Conservation (phyloP, 2,329 filamentous ascomycete species). For the Fonsecaea multimorphosa region DNA sequence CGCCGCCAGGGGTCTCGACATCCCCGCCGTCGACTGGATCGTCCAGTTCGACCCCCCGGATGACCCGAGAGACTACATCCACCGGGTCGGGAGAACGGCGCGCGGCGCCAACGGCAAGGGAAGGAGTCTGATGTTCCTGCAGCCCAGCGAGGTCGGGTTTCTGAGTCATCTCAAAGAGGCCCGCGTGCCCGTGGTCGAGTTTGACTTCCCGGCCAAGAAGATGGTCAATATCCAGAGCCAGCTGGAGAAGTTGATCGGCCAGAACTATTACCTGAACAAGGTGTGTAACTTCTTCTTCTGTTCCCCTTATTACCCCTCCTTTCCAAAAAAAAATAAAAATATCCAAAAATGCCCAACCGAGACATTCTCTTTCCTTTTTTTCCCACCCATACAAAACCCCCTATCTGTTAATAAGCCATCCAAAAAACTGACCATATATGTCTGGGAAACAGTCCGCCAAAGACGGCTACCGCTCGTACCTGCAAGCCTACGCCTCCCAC, state of each 20-base stretch:
- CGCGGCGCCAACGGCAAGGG: slow-evolving; percentile 83
- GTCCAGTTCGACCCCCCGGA: slow-evolving; percentile 95
- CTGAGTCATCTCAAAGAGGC: slow-evolving; percentile 88
- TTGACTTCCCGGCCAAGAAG: slow-evolving; percentile 91
- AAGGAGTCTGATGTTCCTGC: slow-evolving; percentile 88
- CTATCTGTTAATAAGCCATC: too few relatives aligned
- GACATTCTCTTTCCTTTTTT: slow-evolving; percentile 15
- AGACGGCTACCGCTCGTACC: slow-evolving; percentile 82
- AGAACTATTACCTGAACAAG: slow-evolving; percentile 98
- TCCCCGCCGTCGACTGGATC: slow-evolving; percentile 94
- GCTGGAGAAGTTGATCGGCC: slow-evolving; percentile 88
- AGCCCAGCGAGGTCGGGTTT: slow-evolving; percentile 91
- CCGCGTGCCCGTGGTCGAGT: slow-evolving; percentile 91
- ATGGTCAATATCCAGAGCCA: slow-evolving; percentile 89
- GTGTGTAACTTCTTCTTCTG: slow-evolving; percentile 50
- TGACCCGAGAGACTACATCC: slow-evolving; percentile 89
- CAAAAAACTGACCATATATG: too few relatives aligned
- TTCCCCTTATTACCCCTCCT: neutral
- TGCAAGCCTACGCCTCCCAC: slow-evolving; percentile 93
- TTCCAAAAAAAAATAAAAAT: too few relatives aligned
- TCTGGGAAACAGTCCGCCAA: slow-evolving; percentile 66
- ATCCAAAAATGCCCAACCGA: too few relatives aligned
- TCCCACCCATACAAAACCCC: neutral
- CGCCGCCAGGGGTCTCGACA: slow-evolving; percentile 92
- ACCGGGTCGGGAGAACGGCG: slow-evolving; percentile 93